Evolutionary conservation across 257 asterid species (phyloP).

Genomic region (Linderniella brevidens): DNA sequence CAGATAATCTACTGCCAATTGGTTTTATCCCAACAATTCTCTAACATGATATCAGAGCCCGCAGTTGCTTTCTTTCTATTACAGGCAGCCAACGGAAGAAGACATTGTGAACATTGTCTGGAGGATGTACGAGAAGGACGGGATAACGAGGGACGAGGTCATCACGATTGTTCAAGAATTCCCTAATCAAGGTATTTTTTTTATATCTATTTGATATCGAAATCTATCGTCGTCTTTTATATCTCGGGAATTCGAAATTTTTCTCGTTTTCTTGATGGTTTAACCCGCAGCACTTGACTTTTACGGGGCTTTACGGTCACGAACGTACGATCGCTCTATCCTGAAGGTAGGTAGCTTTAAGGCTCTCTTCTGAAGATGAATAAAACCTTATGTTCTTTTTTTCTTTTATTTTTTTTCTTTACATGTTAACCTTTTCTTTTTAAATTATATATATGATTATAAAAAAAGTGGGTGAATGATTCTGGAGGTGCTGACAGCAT

Average conservation of each 20-base stretch:
- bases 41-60: background rate
- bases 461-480: slow-evolving; percentile 59
- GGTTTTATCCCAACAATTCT: no score
- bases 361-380: no score
- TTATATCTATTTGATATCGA: background rate
- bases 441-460: background rate
- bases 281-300: slow-evolving; percentile 72
- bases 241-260: background rate
- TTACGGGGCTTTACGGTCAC: slow-evolving; percentile 85
- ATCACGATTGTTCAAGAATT: slow-evolving; percentile 39
- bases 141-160: slow-evolving; percentile 54
- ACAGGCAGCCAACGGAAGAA: slow-evolving; percentile 92
- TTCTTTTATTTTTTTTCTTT: background rate
- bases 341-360: slow-evolving; percentile 73
- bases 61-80: slow-evolving; percentile 9
- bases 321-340: slow-evolving; percentile 78
- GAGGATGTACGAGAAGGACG: slow-evolving; percentile 88
- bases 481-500: slow-evolving; percentile 66
- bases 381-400: background rate
- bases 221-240: background rate
- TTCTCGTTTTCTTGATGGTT: slow-evolving; percentile 8
- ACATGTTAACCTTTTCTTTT: background rate
- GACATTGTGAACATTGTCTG: slow-evolving; percentile 72
- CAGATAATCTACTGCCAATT: no score
- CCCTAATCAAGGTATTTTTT: slow-evolving; percentile 68